These are phyloP conservation scores for Rhizopogon roseolus DNA, from an alignment of 768 basidiomycete species.

Conservation along the genomic window DNA sequence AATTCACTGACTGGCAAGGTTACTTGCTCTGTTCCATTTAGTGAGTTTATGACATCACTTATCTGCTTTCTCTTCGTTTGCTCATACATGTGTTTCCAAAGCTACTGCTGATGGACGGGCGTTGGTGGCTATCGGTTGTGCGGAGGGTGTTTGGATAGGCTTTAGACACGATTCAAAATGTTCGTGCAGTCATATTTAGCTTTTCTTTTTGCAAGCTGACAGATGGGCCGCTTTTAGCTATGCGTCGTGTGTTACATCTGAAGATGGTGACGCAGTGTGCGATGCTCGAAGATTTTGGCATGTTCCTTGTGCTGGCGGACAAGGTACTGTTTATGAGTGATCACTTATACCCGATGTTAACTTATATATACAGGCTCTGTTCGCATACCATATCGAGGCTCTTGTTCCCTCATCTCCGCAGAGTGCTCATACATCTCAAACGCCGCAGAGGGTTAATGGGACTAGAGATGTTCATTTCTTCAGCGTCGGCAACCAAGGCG, in stretches of 20 bases:
- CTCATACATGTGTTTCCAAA: constrained; percentile 26
- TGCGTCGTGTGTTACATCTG: constrained; percentile 90
- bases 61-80: neutral
- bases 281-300: constrained; percentile 93
- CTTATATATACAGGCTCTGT: constrained; percentile 54
- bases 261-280: constrained; percentile 94
- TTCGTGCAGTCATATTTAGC: constrained; percentile 30
- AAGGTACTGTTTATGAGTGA: constrained; percentile 44
- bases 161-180: constrained; percentile 85
- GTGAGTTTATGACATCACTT: constrained; percentile 31
- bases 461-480: constrained; percentile 95
- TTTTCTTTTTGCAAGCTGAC: constrained; percentile 3
- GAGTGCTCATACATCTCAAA: constrained; percentile 62
- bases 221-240: constrained; percentile 41
- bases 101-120: constrained; percentile 80
- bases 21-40: constrained; percentile 93
- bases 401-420: constrained; percentile 84
- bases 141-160: constrained; percentile 95
- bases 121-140: constrained; percentile 90
- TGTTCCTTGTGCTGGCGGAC: constrained; percentile 93
- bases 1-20: constrained; percentile 77
- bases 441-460: constrained; percentile 87
- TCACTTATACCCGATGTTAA: neutral
- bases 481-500: constrained; percentile 82
- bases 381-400: constrained; percentile 95